phyloP scores from a whole-genome alignment of 176 grass and related monocot genomes.

The Microstegium vimineum region DNA sequence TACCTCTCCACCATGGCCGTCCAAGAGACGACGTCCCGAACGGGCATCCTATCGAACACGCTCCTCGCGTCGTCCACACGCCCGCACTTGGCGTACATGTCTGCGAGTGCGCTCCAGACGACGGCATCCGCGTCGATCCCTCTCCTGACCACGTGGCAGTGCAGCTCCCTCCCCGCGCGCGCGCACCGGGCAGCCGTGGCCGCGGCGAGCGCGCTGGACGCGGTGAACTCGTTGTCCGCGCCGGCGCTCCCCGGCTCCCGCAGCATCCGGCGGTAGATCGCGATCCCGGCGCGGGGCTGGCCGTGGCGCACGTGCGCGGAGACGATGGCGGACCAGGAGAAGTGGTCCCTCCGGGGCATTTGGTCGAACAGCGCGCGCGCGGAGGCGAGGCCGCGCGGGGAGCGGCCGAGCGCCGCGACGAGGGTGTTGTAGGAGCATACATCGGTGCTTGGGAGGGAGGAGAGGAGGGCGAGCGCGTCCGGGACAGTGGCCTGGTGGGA shows the following conservation, averaged over 20 bases:
- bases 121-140: slow-evolving; percentile 61
- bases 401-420: slow-evolving; percentile 53
- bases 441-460: slow-evolving; percentile 43
- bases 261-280: slow-evolving; percentile 70
- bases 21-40: slow-evolving; percentile 74
- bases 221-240: slow-evolving; percentile 77
- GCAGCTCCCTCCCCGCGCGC: slow-evolving; percentile 68
- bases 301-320: slow-evolving; percentile 57
- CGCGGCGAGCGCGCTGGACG: slow-evolving; percentile 76
- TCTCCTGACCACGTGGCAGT: slow-evolving; percentile 60
- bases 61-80: slow-evolving; percentile 56
- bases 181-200: slow-evolving; percentile 37
- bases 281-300: slow-evolving; percentile 41
- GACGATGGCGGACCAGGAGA: slow-evolving; percentile 79
- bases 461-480: slow-evolving; percentile 55
- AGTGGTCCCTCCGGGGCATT: slow-evolving; percentile 72
- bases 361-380: slow-evolving; percentile 56
- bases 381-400: slow-evolving; percentile 33
- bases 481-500: slow-evolving; percentile 37
- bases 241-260: not conserved
- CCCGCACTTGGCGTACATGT: slow-evolving; percentile 92
- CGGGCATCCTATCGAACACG: slow-evolving; percentile 53
- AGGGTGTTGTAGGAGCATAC: slow-evolving; percentile 77
- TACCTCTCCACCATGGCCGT: slow-evolving; percentile 86
- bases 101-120: slow-evolving; percentile 70